A percentile compares a stretch with the other conserved stretches of the same genome.
phyloP scores from a whole-genome alignment of 257 asterid genomes.

The Ehretia macrophylla region DNA sequence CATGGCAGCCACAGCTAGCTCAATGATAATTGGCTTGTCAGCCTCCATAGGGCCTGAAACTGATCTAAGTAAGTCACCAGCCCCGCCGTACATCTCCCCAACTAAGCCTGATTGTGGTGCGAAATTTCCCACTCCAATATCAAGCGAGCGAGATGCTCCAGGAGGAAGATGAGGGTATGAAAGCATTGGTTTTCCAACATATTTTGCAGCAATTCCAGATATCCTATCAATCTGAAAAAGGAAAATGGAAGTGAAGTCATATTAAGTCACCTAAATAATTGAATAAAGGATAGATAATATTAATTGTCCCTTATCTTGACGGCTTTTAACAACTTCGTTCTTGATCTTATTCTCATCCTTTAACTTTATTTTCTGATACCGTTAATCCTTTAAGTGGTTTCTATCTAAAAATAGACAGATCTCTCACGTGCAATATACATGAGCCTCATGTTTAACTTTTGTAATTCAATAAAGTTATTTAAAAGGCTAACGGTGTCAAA shows the following conservation, averaged over 20 bases:
- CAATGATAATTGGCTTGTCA: slow-evolving; percentile 64
- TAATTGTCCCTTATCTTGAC: no score
- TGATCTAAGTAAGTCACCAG: slow-evolving; percentile 52
- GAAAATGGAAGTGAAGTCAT: no score
- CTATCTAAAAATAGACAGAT: no score
- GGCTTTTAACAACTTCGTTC: neutral
- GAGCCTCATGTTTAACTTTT: no score
- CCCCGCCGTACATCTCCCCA: slow-evolving; percentile 49
- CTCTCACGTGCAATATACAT: no score
- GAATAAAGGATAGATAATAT: no score
- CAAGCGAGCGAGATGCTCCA: slow-evolving; percentile 42
- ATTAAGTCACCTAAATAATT: no score
- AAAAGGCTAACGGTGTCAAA: no score
- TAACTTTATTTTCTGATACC: no score
- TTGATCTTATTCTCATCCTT: no score
- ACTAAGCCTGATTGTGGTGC: slow-evolving; percentile 40
- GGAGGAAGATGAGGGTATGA: slow-evolving; percentile 36
- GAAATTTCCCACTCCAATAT: slow-evolving; percentile 48
- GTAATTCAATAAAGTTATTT: no score
- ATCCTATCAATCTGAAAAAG: slow-evolving; percentile 60
- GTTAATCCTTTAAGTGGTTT: no score
- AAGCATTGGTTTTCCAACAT: slow-evolving; percentile 64
- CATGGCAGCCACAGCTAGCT: slow-evolving; percentile 83
- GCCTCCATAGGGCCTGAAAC: slow-evolving; percentile 59
- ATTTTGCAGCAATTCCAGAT: slow-evolving; percentile 67